Base-by-base conservation (phyloP, 129 eudicot species). In the Centella asiatica region DNA sequence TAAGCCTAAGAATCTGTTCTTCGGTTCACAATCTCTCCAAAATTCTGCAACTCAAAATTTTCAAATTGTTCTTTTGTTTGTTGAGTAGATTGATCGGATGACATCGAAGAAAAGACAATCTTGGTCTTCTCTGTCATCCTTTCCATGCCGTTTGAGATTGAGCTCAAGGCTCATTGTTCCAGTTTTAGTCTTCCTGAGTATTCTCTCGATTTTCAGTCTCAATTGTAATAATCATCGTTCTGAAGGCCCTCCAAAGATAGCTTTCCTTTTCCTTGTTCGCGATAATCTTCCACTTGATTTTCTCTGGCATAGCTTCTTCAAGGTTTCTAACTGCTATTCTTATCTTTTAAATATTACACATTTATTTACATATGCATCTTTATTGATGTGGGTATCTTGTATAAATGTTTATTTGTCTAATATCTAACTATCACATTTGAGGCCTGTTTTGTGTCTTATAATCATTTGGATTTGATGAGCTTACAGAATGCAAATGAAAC, bases 401-500 rank as follows among this genome's bases (percentile, higher is more conserved):
- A 55, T 55, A n/a, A n/a, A n/a, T n/a, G n/a, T n/a, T n/a, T n/a
- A n/a, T n/a, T n/a, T n/a, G n/a, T n/a, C n/a, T n/a, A n/a, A n/a
- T n/a, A n/a, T n/a, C n/a, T n/a, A 29, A 1, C 5, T 15, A 55
- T 53, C 1, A 4, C 18, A 29, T 3, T 5, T 39, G 14, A 37
- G 47, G 14, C 22, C 13, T 23, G 14, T 12, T 23, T 17, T 37
- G 51, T 34, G 50, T 13, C 24, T 18, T 0, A 19, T n/a, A 4
- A 5, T 1, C 20, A 6, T 48, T 18, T 39, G 36, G 15, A 17
- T 39, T 60, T 40, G 15, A 40, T 40, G 70, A 54, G 57, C 70
- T 74, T 74, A 50, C 80, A 79, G 84, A 79, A 79, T 79, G 84
- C 80, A 71, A 72, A 75, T 79, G 66, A 62, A 31, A 74, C 67